phyloP scores from a whole-genome alignment of 805 yeast species.

The Suhomyces sp. region DNA sequence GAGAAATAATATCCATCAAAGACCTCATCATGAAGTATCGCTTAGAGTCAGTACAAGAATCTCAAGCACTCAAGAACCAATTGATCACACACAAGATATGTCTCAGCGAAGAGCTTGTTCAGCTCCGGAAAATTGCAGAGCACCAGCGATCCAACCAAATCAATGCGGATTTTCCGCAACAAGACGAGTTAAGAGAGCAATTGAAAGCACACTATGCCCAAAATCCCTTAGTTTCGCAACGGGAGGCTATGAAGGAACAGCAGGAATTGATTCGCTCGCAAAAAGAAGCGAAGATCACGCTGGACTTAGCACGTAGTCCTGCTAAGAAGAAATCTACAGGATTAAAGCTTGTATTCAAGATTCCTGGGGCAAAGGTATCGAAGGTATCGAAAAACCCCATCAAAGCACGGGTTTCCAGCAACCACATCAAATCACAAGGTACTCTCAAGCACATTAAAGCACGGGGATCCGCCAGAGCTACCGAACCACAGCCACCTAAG shows the following conservation, averaged over 20 bases:
- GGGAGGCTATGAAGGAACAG: constrained; percentile 37
- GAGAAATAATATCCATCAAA: constrained; percentile 10
- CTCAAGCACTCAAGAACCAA: constrained; percentile 29
- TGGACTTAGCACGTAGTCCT: constrained; percentile 10
- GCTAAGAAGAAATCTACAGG: constrained; percentile 7
- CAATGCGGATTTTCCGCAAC: not conserved
- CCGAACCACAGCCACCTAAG: not conserved
- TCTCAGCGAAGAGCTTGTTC: constrained; percentile 26
- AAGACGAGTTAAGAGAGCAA: constrained; percentile 26
- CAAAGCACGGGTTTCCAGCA: no score
- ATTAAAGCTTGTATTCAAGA: constrained; percentile 10
- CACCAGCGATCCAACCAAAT: not conserved
- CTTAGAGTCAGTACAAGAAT: constrained; percentile 27
- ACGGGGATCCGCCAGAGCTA: not conserved
- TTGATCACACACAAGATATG: constrained; percentile 27
- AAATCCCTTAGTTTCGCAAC: constrained; percentile 37
- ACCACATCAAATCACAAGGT: no score
- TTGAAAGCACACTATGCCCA: constrained; percentile 33
- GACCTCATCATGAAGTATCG: constrained; percentile 10
- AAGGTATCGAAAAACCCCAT: constrained; percentile 2
- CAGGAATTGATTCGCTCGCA: constrained; percentile 26
- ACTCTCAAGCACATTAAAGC: no score
- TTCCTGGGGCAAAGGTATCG: constrained; percentile 5
- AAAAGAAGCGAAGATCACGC: constrained; percentile 36
- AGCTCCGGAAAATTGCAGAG: constrained; percentile 11